Evolutionary conservation across 2,329 filamentous ascomycete species (phyloP), one percentile per base, ranked within the genome.

Genomic region (Gyromitra esculenta): DNA sequence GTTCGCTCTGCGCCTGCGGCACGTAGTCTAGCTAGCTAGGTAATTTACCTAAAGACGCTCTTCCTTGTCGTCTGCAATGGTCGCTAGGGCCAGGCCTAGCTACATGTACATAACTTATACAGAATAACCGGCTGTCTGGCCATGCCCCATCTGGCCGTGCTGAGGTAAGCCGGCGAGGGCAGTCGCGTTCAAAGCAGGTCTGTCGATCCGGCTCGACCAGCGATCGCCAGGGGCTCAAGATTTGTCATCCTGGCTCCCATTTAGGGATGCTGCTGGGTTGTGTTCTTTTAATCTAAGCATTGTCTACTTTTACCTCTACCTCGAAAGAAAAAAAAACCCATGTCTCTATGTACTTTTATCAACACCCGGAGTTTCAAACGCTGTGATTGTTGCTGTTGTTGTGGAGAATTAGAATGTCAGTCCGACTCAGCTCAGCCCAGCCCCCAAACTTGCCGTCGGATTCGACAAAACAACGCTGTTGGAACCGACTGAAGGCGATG

Each of bases 61-160:
- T 73, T 73, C 59, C 68, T 54, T 72, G 69, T 64, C 57, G 57
- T 64, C 59, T 54, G 18, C 15, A 45, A 56, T 31, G 18, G 35
- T 31, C 45, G 5, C 64, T 67, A 31, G 11, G 25, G 37, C 43
- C 56, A 37, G 59, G 48, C 43, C 37, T 56, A 68, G 45, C 63
- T 63, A 52, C 35, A 48, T 56, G 56, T 73, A 60, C 45, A 21
- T 21, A 21, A 21, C 18, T 21, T 21, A 21, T 21, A 21, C 63
- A 74, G 13, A 68, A 62, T 57, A 75, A 70, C 72, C 65, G 72
- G 63, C 65, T 13, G 63, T 56, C 35, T 57, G 68, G 48, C 67
- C 18, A 63, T 64, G 68, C 59, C 57, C 57, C 25, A 54, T 70
- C 45, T 67, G 64, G 15, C 57, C 45, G 18, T 43, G 48, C 50